These are phyloP conservation scores for Tolypocladium paradoxum DNA, from an alignment of 2,329 filamentous ascomycete species.

Conservation along the genomic window DNA sequence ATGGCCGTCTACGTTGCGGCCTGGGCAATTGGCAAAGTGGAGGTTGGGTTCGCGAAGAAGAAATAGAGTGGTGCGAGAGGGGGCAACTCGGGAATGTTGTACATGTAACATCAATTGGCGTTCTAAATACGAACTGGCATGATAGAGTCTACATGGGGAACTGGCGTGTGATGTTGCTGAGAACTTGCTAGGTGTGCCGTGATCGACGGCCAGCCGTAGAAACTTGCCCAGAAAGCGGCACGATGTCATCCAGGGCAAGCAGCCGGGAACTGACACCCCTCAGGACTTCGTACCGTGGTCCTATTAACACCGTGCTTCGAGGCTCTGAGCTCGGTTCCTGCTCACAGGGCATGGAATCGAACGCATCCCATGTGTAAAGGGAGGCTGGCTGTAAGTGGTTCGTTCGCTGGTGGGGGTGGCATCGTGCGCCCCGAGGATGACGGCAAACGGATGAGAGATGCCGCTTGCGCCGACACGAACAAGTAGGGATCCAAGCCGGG, in stretches of 20 bases:
- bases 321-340: neutral
- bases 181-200: no score
- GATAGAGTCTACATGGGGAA: constrained; percentile 1
- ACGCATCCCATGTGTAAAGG: no score
- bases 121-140: constrained; percentile 7
- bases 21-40: constrained; percentile 67
- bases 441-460: neutral
- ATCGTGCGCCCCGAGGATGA: neutral
- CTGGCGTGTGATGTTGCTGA: neutral
- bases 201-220: no score
- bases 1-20: constrained; percentile 62
- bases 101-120: constrained; percentile 8
- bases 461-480: neutral
- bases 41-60: constrained; percentile 61
- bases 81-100: neutral
- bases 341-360: neutral
- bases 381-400: neutral
- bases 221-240: no score
- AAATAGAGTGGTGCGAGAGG: constrained; percentile 8
- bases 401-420: neutral
- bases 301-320: no score
- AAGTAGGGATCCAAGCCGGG: neutral
- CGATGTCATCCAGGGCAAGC: neutral
- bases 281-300: no score
- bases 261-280: no score